A percentile compares a stretch with the other conserved stretches of the same genome.
Evolutionary conservation across 768 basidiomycete species (phyloP).

Genomic region (Pulveroboletus frians): DNA sequence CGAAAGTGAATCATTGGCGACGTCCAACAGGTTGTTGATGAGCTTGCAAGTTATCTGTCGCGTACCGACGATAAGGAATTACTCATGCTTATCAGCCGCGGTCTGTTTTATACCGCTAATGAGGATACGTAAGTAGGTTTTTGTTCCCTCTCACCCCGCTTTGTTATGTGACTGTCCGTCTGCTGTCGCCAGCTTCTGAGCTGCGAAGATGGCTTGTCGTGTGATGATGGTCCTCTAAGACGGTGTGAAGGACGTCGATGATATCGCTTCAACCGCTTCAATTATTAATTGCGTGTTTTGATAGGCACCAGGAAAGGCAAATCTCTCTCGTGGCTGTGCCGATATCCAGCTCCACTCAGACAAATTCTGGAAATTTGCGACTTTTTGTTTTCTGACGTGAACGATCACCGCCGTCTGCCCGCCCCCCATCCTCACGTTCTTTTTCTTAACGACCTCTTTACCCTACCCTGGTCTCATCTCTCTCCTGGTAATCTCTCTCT

Average conservation of each 20-base stretch:
- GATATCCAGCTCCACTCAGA: constrained; percentile 19
- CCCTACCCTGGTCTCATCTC: neutral
- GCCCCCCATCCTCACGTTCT: neutral
- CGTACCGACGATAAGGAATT: constrained; percentile 13
- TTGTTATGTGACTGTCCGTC: neutral
- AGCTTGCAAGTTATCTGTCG: neutral
- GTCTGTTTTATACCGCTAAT: neutral
- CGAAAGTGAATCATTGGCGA: neutral
- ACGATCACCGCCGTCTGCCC: constrained; percentile 7
- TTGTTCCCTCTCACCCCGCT: neutral
- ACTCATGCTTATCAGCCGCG: constrained; percentile 4
- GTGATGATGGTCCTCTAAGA: neutral
- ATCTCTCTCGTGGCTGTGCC: constrained; percentile 18
- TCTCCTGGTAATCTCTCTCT: constrained; percentile 1
- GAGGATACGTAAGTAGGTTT: constrained; percentile 8
- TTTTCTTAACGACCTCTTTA: constrained; percentile 16
- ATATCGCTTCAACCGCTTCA: too few species aligned
- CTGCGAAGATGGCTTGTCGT: neutral
- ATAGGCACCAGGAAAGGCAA: constrained; percentile 10
- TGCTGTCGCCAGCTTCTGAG: neutral
- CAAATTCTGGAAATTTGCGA: constrained; percentile 21
- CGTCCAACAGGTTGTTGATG: neutral
- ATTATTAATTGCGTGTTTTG: neutral
- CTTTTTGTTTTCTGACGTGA: constrained; percentile 11
- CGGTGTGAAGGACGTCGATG: too few species aligned